phyloP scores from a whole-genome alignment of 306 rosid species.

The Inga laurina region DNA sequence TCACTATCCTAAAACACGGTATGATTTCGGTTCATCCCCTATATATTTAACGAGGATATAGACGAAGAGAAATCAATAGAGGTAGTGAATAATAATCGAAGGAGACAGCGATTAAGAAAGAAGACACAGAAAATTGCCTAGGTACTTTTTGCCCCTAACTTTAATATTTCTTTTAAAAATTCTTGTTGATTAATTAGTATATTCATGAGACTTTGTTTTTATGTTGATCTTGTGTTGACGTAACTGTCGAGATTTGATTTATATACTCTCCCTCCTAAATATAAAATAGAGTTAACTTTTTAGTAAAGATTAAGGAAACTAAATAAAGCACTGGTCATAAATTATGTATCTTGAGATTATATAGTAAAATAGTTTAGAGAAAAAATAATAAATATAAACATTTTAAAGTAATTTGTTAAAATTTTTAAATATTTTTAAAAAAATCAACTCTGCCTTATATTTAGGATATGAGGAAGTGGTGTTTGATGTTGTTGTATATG shows the following conservation, averaged over 20 bases:
- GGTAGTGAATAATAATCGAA: no score
- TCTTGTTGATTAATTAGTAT: not conserved
- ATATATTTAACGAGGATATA: not conserved
- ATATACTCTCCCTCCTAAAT: not conserved
- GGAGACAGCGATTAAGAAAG: no score
- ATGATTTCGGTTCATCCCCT: not conserved
- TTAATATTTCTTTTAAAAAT: not conserved
- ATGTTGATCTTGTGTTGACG: not conserved
- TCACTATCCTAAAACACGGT: no score
- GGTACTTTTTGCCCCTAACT: not conserved
- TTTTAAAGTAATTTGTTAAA: no score
- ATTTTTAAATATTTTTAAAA: no score
- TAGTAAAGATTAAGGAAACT: no score
- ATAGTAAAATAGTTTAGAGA: no score
- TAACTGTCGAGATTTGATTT: not conserved
- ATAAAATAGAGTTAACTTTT: no score
- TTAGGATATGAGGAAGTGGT: fast-evolving
- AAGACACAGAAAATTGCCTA: not conserved
- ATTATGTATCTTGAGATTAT: no score
- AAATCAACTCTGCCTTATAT: no score
- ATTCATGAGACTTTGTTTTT: not conserved
- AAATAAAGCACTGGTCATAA: no score
- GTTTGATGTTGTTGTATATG: not conserved
- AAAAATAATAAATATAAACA: no score
- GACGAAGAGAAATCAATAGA: not conserved